Conservation (phyloP, 441 rosid genomes). For the Jatropha podagrica region DNA sequence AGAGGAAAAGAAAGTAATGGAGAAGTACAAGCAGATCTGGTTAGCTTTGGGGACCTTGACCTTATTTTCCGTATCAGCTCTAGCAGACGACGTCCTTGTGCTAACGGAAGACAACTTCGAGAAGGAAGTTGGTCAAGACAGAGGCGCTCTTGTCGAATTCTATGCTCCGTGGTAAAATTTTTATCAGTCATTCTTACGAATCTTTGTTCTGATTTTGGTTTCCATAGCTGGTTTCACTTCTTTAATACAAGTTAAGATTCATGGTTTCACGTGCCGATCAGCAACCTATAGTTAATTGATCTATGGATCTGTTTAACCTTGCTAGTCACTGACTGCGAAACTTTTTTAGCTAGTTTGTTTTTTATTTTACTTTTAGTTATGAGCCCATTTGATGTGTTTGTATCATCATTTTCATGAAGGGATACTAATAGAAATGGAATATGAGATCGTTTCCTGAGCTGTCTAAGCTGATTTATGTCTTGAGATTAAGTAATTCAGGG, state of each 20-base stretch:
- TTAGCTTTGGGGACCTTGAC: conserved; percentile 43
- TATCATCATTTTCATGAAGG: no score
- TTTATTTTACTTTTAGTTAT: background rate
- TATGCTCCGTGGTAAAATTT: conserved; percentile 91
- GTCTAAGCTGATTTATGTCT: background rate
- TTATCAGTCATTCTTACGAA: background rate
- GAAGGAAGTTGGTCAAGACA: conserved; percentile 85
- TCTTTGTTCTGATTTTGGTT: background rate
- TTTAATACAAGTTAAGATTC: background rate
- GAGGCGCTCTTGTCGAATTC: conserved; percentile 95
- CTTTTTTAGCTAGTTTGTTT: background rate
- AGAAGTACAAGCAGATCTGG: conserved; percentile 71
- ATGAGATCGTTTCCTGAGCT: background rate
- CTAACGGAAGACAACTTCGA: conserved; percentile 91
- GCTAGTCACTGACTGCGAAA: no score
- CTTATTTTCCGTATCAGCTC: conserved; percentile 49
- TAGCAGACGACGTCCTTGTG: conserved; percentile 82
- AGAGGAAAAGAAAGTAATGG: conserved; percentile 40
- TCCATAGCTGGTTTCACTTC: background rate
- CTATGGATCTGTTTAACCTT: conserved; percentile 4
- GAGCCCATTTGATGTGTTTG: no score
- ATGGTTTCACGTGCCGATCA: background rate
- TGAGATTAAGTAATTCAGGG: background rate
- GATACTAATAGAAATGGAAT: background rate
- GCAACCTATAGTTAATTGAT: background rate